Conservation (phyloP, 2,329 filamentous ascomycete genomes). For the Penicillium sp. region DNA sequence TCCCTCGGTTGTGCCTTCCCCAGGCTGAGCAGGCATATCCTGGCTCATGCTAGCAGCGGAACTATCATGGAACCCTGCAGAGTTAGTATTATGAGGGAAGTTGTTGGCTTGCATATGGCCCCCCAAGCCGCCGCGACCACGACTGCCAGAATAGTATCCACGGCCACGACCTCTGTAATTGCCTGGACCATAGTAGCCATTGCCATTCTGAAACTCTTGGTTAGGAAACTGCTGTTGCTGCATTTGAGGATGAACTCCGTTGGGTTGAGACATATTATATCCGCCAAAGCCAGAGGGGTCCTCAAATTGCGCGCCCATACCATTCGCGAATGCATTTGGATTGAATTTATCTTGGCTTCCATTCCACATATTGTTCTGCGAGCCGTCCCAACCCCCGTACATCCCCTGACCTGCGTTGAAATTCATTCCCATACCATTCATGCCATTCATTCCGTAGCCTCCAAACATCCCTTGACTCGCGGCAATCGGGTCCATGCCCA, state of each 20-base stretch:
- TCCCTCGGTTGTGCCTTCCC: conserved; percentile 24
- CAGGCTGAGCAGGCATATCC: conserved; percentile 22
- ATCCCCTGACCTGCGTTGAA: conserved; percentile 61
- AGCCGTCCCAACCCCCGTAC: conserved; percentile 81
- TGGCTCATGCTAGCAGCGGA: conserved; percentile 35
- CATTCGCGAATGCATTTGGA: conserved; percentile 74
- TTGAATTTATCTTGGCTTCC: conserved; percentile 88
- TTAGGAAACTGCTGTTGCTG: conserved; percentile 59
- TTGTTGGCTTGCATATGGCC: conserved; percentile 42
- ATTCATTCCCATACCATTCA: conserved; percentile 81
- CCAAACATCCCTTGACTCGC: conserved; percentile 56
- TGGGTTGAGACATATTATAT: conserved; percentile 74
- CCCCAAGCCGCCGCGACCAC: conserved; percentile 43
- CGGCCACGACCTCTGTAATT: conserved; percentile 64
- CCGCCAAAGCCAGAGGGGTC: conserved; percentile 73
- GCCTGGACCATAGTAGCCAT: conserved; percentile 79
- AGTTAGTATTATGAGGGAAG: conserved; percentile 40
- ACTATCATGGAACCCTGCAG: conserved; percentile 37
- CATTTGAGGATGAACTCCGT: conserved; percentile 78
- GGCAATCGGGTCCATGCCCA: conserved; percentile 74
- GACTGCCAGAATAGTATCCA: conserved; percentile 57
- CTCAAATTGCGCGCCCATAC: conserved; percentile 83
- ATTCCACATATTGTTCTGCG: conserved; percentile 75
- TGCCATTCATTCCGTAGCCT: conserved; percentile 66
- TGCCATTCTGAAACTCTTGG: conserved; percentile 75